These are phyloP conservation scores for Rossbeevera mucosa DNA, from an alignment of 768 basidiomycete species.

Conservation along the genomic window DNA sequence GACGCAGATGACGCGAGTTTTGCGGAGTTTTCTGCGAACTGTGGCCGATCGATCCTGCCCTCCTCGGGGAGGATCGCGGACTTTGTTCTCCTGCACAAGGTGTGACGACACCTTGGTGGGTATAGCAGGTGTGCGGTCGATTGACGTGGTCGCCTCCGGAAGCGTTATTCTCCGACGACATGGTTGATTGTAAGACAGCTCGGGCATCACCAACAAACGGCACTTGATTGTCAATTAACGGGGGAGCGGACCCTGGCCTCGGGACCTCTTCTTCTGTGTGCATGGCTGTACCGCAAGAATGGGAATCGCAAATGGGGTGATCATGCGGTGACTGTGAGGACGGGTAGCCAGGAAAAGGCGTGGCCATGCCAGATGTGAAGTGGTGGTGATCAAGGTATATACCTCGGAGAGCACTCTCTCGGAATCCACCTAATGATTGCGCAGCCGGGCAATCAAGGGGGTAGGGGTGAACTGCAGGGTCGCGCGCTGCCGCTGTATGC, in stretches of 20 bases:
- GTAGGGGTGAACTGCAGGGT: constrained; percentile 7
- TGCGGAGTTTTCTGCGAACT: constrained; percentile 27
- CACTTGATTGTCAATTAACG: constrained; percentile 27
- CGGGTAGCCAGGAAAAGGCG: constrained; percentile 28
- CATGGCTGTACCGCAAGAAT: constrained; percentile 28
- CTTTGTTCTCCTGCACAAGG: constrained; percentile 21
- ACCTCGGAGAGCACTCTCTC: constrained; percentile 12
- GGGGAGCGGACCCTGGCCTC: constrained; percentile 28
- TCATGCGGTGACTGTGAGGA: constrained; percentile 30
- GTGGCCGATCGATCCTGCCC: constrained; percentile 31
- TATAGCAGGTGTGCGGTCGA: constrained; percentile 20
- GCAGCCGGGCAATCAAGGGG: constrained; percentile 16
- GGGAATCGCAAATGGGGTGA: constrained; percentile 21
- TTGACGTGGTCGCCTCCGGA: constrained; percentile 13
- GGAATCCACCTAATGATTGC: constrained; percentile 17
- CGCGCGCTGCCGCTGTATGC: constrained; percentile 9
- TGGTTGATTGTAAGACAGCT: constrained; percentile 16
- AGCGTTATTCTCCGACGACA: constrained; percentile 9
- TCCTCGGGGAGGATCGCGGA: constrained; percentile 31
- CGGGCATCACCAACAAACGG: constrained; percentile 26
- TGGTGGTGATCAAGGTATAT: constrained; percentile 25
- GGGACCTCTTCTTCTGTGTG: constrained; percentile 19
- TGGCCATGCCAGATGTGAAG: constrained; percentile 19
- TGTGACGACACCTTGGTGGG: constrained; percentile 8
- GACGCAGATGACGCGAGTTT: constrained; percentile 27